Base-by-base conservation (phyloP, 768 basidiomycete species). In the Mycena filopes region DNA sequence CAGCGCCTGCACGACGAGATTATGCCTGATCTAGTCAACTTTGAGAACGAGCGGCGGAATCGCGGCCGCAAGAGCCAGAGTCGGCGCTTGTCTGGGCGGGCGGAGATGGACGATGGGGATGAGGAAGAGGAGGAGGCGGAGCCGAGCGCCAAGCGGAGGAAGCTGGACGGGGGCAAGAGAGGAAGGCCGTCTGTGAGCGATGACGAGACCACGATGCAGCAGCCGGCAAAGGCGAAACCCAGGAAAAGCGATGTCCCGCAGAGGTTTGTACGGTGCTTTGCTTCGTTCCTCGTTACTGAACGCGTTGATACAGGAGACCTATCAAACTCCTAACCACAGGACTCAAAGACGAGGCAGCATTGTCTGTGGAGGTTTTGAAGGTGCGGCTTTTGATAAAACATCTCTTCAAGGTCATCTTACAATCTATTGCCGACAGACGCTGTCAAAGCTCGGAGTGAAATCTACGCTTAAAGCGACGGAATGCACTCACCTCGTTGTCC, bases 401-500 rank as follows among this genome's bases (percentile, higher is more conserved):
- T 8, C 38, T 29, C n/a, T n/a, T n/a, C n/a, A n/a, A n/a, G n/a
- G n/a, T n/a, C n/a, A n/a, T n/a, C n/a, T n/a, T n/a, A n/a, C n/a
- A n/a, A n/a, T n/a, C n/a, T n/a, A n/a, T n/a, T n/a, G n/a, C n/a
- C 38, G 33, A 51, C 63, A 95, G 94, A 78, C 77, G 3, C 74
- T 96, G 38, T 77, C 74, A 0, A 87, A 85, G 67, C 76, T 96
- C 0, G 95, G 94, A 0, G 89, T 86, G 7, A 87, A 84, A 64
- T 79, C 89, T 61, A 89, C 87, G 7, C 82, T 82, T 4, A 84
- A 86, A 33, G 81, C 91, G 0, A 71, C 75, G 1, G 89, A 94
- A 60, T 94, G 91, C 72, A 97, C 94, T 0, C 93, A 96, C 77
- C 83, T 98, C 18, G 74, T 97, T 43, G 86, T 87, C 6, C 84